phyloP scores from a whole-genome alignment of 331 rosid species.

The Quercus phellos region DNA sequence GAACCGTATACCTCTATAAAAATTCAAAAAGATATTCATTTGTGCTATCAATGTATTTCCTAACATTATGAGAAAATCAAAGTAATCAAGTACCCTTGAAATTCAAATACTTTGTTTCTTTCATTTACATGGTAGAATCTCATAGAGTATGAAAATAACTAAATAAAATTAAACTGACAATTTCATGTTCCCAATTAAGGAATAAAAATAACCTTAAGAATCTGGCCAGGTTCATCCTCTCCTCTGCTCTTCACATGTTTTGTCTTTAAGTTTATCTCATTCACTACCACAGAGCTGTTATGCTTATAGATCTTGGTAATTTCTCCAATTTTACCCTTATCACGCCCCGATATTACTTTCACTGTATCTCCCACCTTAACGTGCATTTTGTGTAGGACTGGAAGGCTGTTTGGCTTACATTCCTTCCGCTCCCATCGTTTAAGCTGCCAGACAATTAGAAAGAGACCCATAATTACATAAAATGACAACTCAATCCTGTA shows the following conservation, averaged over 20 bases:
- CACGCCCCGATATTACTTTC: constrained; percentile 81
- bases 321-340: constrained; percentile 86
- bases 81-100: background rate
- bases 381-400: constrained; percentile 78
- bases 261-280: constrained; percentile 80
- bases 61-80: background rate
- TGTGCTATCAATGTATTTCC: background rate
- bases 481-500: background rate
- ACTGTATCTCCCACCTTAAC: constrained; percentile 90
- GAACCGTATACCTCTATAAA: background rate
- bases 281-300: constrained; percentile 66
- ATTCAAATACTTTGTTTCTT: background rate
- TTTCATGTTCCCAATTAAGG: constrained; percentile 12
- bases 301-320: constrained; percentile 62
- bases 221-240: constrained; percentile 84
- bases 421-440: constrained; percentile 90
- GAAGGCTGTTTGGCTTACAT: constrained; percentile 93
- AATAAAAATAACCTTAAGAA: constrained; percentile 56
- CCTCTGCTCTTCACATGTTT: constrained; percentile 84
- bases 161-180: background rate
- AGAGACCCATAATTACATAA: constrained; percentile 6
- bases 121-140: background rate
- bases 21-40: background rate
- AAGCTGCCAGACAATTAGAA: constrained; percentile 44
- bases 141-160: background rate